Evolutionary conservation across 331 rosid species (phyloP).

Genomic region (Arachis monticola): DNA sequence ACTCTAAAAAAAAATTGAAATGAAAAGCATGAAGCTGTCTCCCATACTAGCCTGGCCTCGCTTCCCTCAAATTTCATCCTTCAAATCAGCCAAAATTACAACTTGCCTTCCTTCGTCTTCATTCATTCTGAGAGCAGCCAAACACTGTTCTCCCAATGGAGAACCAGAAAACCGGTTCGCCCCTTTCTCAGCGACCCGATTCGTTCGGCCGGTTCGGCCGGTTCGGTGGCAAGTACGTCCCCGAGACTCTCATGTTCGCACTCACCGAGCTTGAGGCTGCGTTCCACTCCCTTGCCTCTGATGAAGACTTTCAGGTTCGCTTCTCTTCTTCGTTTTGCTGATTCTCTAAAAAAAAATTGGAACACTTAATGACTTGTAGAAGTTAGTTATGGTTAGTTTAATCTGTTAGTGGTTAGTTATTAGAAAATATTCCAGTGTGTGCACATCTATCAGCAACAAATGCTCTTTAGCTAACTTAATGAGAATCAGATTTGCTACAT

Average conservation of each 20-base stretch:
- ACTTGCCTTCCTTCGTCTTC: not conserved
- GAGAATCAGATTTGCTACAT: not conserved
- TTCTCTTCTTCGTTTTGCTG: not conserved
- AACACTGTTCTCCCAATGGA: constrained; percentile 45
- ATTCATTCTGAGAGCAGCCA: constrained; percentile 29
- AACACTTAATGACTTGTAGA: no score
- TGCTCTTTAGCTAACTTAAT: no score
- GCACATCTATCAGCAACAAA: not conserved
- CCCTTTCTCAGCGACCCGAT: constrained; percentile 55
- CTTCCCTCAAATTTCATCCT: not conserved
- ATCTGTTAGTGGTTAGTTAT: no score
- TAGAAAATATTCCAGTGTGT: no score
- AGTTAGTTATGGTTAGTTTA: no score
- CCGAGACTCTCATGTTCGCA: constrained; percentile 69
- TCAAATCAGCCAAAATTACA: constrained; percentile 36
- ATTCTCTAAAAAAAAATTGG: not conserved
- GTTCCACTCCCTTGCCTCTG: constrained; percentile 57
- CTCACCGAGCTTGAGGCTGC: constrained; percentile 70
- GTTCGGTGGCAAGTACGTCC: constrained; percentile 76
- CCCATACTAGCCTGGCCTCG: constrained; percentile 6
- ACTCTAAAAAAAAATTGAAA: no score
- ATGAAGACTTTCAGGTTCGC: constrained; percentile 68
- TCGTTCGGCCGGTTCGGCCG: constrained; percentile 66
- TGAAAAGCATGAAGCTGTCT: not conserved
- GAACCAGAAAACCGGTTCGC: constrained; percentile 23